phyloP scores from a whole-genome alignment of 352 stramenopile species.

The Pythium monospermum region DNA sequence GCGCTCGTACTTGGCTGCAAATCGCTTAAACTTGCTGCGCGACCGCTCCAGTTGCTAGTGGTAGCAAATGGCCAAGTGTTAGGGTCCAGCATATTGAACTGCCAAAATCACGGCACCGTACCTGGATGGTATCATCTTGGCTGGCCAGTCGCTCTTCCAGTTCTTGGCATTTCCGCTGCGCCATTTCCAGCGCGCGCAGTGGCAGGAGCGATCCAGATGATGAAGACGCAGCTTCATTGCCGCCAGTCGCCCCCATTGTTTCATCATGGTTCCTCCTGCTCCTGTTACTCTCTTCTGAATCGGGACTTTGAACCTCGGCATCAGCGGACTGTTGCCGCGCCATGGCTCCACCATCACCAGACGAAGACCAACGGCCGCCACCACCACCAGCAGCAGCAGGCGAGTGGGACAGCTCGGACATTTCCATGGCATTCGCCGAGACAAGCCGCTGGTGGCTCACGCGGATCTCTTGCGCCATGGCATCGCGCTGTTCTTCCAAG shows the following conservation, averaged over 20 bases:
- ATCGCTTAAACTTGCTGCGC: conserved; percentile 83
- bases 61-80: too few species aligned
- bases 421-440: conserved; percentile 49
- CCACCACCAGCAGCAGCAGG: too few species aligned
- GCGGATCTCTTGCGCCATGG: conserved; percentile 72
- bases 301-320: too few species aligned
- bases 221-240: conserved; percentile 4
- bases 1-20: conserved; percentile 78
- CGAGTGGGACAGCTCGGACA: conserved; percentile 50
- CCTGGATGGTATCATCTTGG: conserved; percentile 81
- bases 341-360: too few species aligned
- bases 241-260: neutral
- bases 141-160: conserved; percentile 64
- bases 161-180: conserved; percentile 70
- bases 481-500: conserved; percentile 67
- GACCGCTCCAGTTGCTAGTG: conserved; percentile 81
- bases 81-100: too few species aligned
- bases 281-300: too few species aligned
- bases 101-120: conserved; percentile 29
- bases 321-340: too few species aligned
- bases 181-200: conserved; percentile 55
- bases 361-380: too few species aligned
- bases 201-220: conserved; percentile 58
- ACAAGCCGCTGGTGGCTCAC: conserved; percentile 45
- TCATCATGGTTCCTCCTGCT: too few species aligned